Percentiles rank a stretch among this genome's conserved stretches.
These are phyloP conservation scores for Pichia norvegensis DNA, from an alignment of 1,139 yeast genomes.

Conservation along the genomic window DNA sequence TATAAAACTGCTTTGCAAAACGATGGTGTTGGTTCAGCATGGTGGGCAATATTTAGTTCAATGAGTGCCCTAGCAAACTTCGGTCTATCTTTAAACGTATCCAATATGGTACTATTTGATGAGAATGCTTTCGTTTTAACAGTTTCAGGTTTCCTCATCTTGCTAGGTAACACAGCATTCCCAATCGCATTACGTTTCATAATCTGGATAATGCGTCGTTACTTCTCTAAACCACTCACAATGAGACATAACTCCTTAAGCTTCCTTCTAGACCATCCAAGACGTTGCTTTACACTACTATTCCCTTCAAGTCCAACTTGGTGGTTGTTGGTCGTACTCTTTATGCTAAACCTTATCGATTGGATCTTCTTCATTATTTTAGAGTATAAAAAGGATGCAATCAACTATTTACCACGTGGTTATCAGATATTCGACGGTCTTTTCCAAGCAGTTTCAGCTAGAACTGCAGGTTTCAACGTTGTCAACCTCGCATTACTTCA, in stretches of 20 bases:
- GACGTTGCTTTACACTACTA: constrained; percentile 88
- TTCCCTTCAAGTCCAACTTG: constrained; percentile 92
- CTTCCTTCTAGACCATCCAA: constrained; percentile 86
- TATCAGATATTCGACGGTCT: constrained; percentile 71
- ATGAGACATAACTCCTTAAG: constrained; percentile 69
- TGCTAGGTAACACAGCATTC: constrained; percentile 90
- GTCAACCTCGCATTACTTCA: constrained; percentile 63
- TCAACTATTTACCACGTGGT: constrained; percentile 51
- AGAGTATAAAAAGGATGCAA: constrained; percentile 49
- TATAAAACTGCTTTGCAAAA: constrained; percentile 39
- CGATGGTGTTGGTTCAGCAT: constrained; percentile 60
- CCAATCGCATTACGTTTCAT: constrained; percentile 73
- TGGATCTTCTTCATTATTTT: constrained; percentile 70
- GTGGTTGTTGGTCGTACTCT: constrained; percentile 78
- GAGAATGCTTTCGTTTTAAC: constrained; percentile 58
- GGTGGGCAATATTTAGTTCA: constrained; percentile 91
- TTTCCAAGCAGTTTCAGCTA: constrained; percentile 83
- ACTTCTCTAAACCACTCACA: constrained; percentile 58
- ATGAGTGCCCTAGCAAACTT: constrained; percentile 75
- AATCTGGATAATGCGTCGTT: constrained; percentile 65
- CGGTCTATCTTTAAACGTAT: constrained; percentile 72
- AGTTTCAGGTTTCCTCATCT: constrained; percentile 57
- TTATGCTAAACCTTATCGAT: constrained; percentile 68
- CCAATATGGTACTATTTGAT: constrained; percentile 65
- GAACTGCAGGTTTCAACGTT: constrained; percentile 87